These are phyloP conservation scores for rapeseed (Brassica napus) DNA, from an alignment of 345 rosid species.

Conservation along the genomic window Da-Ae NC_063446.1:13908501-13909000, in stretches of 20 bases:
- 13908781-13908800: conserved; percentile 15
- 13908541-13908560: conserved; percentile 6
- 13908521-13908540: conserved; percentile 14
- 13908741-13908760: conserved; percentile 17
- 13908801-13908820: conserved; percentile 8
- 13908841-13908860: not conserved
- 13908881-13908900: not conserved
- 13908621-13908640: conserved; percentile 16
- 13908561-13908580: conserved; percentile 3
- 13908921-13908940: too few relatives aligned
- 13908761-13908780: conserved; percentile 38
- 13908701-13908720: conserved; percentile 42
- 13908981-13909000: too few relatives aligned
- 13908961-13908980: too few relatives aligned
- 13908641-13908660: conserved; percentile 40
- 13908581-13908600: not conserved
- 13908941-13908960: too few relatives aligned
- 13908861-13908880: not conserved
- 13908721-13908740: conserved; percentile 5
- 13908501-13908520: conserved; percentile 19
- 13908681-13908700: conserved; percentile 40
- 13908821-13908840: conserved; percentile 28
- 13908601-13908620: conserved; percentile 20
- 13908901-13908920: too few relatives aligned
- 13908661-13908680: conserved; percentile 41